A percentile compares a stretch with the other conserved stretches of the same genome.
These are phyloP conservation scores for Beauveria australis DNA, from an alignment of 2,329 filamentous ascomycete genomes.

Conservation along the genomic window DNA sequence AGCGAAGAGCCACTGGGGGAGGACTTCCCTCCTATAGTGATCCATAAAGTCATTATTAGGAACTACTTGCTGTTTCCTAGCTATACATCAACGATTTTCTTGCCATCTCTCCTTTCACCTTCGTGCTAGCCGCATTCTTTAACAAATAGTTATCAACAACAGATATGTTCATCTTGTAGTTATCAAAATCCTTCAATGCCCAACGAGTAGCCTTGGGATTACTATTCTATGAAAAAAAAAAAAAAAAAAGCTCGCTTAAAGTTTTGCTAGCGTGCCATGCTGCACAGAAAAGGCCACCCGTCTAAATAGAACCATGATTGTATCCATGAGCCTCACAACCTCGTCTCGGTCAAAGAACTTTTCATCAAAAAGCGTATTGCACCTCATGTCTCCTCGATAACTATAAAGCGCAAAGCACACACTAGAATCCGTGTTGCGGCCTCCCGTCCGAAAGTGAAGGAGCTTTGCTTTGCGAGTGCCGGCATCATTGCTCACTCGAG, in stretches of 20 bases:
- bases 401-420: constrained; percentile 5
- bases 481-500: neutral
- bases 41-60: no score
- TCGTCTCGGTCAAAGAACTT: neutral
- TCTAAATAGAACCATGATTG: neutral
- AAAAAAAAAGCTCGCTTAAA: neutral
- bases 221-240: neutral
- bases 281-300: neutral
- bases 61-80: no score
- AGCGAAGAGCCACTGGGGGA: no score
- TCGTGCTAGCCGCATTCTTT: no score
- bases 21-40: no score
- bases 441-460: neutral
- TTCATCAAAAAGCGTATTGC: neutral
- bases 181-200: neutral
- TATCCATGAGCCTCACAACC: neutral
- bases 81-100: no score
- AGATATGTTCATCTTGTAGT: neutral
- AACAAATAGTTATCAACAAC: no score
- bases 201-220: no score
- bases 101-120: no score
- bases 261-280: neutral
- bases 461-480: neutral
- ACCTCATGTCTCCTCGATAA: neutral
- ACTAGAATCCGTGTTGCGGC: constrained; percentile 1